phyloP scores from a whole-genome alignment of 192 early-diverging fungal genomes.

The Rhizoclosmatium sp. region DNA sequence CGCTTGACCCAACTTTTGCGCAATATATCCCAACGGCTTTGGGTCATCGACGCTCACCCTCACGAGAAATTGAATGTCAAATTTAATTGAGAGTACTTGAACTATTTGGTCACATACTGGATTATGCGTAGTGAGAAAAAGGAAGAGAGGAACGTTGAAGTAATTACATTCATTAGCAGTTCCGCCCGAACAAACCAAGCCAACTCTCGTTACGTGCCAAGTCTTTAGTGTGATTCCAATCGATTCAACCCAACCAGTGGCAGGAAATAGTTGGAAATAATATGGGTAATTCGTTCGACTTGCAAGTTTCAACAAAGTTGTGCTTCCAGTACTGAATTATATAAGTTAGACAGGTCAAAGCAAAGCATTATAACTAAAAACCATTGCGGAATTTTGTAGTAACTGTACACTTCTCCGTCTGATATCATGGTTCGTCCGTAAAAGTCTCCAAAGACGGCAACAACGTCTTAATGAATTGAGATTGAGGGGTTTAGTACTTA shows the following conservation, averaged over 20 bases:
- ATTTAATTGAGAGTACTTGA: no score
- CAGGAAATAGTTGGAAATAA: background rate
- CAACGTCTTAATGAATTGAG: background rate
- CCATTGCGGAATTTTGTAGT: conserved; percentile 9
- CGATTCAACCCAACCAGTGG: background rate
- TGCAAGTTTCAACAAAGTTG: background rate
- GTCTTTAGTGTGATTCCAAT: background rate
- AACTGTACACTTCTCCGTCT: background rate
- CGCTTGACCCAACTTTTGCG: background rate
- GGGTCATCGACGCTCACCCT: background rate
- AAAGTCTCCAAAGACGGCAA: conserved; percentile 10
- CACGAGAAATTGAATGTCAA: background rate
- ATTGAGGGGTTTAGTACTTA: background rate
- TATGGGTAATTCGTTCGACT: background rate
- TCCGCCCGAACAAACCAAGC: background rate
- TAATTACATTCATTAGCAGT: no score
- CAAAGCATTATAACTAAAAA: no score
- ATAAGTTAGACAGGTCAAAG: no score
- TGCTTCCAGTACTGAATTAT: background rate
- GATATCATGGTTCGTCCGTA: background rate
- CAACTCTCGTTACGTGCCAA: background rate
- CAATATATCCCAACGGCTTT: background rate
- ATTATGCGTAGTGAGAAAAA: no score
- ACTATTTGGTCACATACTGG: no score
- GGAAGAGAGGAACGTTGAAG: no score